Percentiles rank a stretch among this genome's conserved stretches.
Evolutionary conservation across 2,329 filamentous ascomycete genomes (phyloP).

Genomic region (Aspergillus sp.): DNA sequence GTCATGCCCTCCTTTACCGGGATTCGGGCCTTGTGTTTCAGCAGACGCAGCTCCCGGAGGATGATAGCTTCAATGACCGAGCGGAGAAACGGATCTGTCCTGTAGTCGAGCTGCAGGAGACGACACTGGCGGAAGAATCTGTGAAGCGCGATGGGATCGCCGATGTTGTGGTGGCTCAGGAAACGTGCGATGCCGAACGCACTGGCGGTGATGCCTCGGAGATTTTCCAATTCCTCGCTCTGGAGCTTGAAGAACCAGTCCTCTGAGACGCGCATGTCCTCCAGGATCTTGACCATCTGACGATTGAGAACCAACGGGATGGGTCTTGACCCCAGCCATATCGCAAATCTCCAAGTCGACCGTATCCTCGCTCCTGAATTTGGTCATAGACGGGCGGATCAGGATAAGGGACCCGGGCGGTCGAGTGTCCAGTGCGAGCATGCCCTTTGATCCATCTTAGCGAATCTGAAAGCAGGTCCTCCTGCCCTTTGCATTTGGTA

Average conservation of each 20-base stretch:
- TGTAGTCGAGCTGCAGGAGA: slow-evolving; percentile 54
- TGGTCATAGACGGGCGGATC: slow-evolving; percentile 67
- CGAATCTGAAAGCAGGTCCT: slow-evolving; percentile 68
- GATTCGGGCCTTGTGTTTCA: slow-evolving; percentile 74
- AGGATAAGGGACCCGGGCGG: slow-evolving; percentile 50
- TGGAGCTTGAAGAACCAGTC: slow-evolving; percentile 58
- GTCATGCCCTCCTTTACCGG: slow-evolving; percentile 62
- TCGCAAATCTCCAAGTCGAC: slow-evolving; percentile 32
- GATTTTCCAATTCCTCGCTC: slow-evolving; percentile 47
- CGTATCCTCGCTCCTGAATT: slow-evolving; percentile 57
- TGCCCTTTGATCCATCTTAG: slow-evolving; percentile 65
- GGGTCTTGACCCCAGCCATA: slow-evolving; percentile 54
- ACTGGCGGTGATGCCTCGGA: slow-evolving; percentile 51
- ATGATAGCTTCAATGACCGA: slow-evolving; percentile 60
- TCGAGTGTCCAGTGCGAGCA: slow-evolving; percentile 59
- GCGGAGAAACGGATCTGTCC: slow-evolving; percentile 59
- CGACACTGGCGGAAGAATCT: slow-evolving; percentile 51
- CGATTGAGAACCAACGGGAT: slow-evolving; percentile 65
- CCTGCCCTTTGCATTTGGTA: slow-evolving; percentile 39
- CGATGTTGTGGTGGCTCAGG: slow-evolving; percentile 53
- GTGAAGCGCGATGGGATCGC: slow-evolving; percentile 50
- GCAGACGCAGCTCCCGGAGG: slow-evolving; percentile 58
- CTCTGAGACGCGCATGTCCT: slow-evolving; percentile 58
- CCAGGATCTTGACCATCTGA: slow-evolving; percentile 75
- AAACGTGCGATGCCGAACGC: slow-evolving; percentile 57